phyloP scores from a whole-genome alignment of 1,284 basidiomycete genomes.

The Apiotrichum siamense region DNA sequence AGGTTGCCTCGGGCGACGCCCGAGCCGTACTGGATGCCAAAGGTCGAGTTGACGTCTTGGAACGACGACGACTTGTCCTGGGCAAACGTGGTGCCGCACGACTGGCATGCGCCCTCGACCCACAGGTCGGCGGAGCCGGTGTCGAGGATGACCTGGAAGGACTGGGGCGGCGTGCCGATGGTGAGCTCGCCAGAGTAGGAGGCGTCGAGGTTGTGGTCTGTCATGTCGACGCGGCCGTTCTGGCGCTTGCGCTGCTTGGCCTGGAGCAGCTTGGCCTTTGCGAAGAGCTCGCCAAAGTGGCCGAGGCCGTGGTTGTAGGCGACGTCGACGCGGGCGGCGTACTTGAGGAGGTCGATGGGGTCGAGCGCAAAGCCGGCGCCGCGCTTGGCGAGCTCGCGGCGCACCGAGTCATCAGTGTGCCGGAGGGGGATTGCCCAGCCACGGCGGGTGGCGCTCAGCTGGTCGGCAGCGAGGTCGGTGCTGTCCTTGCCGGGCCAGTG shows the following conservation, averaged over 20 bases:
- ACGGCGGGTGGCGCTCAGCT: not conserved
- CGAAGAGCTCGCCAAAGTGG: conserved; percentile 13
- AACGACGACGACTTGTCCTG: conserved; percentile 13
- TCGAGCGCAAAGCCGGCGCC: conserved; percentile 7
- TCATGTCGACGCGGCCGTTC: conserved; percentile 1
- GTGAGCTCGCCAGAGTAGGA: conserved; percentile 42
- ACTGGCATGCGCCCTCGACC: conserved; percentile 32
- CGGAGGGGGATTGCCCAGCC: conserved; percentile 22
- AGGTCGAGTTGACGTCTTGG: conserved; percentile 23
- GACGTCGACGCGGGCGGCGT: conserved; percentile 31
- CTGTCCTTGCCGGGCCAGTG: conserved; percentile 1
- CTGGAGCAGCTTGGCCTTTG: too few species aligned
- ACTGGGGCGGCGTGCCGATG: conserved; percentile 49
- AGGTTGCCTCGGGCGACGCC: conserved; percentile 67
- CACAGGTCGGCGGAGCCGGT: conserved; percentile 56
- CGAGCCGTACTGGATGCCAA: conserved; percentile 49
- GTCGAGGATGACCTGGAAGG: conserved; percentile 55
- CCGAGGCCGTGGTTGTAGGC: conserved; percentile 33
- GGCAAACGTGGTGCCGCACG: conserved; percentile 20
- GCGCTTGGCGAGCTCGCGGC: conserved; percentile 23
- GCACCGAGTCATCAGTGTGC: conserved; percentile 15
- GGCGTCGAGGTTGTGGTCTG: conserved; percentile 43
- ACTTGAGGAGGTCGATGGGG: conserved; percentile 28
- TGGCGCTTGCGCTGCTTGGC: not conserved
- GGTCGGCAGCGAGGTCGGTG: not conserved